phyloP scores from a whole-genome alignment of 2,329 filamentous ascomycete species.

The Colletotrichum noveboracense region DNA sequence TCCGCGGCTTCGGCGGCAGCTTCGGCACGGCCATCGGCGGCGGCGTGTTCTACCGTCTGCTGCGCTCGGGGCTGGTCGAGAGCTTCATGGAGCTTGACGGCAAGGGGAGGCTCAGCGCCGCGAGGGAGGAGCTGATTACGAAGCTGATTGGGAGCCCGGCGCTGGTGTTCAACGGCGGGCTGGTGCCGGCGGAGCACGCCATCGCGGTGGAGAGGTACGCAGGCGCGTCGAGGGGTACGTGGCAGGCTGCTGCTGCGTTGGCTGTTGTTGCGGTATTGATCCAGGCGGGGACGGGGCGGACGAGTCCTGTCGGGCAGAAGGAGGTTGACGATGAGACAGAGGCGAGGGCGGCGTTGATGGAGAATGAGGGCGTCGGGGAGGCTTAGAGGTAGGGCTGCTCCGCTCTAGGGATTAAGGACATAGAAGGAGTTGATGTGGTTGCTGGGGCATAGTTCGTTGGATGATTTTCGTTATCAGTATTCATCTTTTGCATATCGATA shows the following conservation, averaged over 20 bases:
- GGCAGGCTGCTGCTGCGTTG: slow-evolving; percentile 50
- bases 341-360: slow-evolving; percentile 28
- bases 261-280: slow-evolving; percentile 48
- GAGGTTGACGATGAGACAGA: slow-evolving; percentile 36
- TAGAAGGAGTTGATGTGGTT: neutral
- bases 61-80: slow-evolving; percentile 58
- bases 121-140: slow-evolving; percentile 45
- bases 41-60: slow-evolving; percentile 71
- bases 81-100: slow-evolving; percentile 60
- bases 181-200: slow-evolving; percentile 44
- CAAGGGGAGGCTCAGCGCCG: slow-evolving; percentile 31
- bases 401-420: neutral
- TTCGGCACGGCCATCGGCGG: slow-evolving; percentile 84
- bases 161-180: slow-evolving; percentile 48
- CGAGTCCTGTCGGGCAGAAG: slow-evolving; percentile 44
- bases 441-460: neutral
- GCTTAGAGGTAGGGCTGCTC: slow-evolving; percentile 13
- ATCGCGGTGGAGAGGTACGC: slow-evolving; percentile 56
- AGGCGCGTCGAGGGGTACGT: slow-evolving; percentile 48
- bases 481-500: neutral
- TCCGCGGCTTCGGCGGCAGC: slow-evolving; percentile 80
- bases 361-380: slow-evolving; percentile 37
- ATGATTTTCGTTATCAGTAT: neutral
- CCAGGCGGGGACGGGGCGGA: slow-evolving; percentile 59
- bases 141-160: slow-evolving; percentile 57